These are phyloP conservation scores for Phoma herbarum DNA, from an alignment of 2,329 filamentous ascomycete species.

Conservation along the genomic window DNA sequence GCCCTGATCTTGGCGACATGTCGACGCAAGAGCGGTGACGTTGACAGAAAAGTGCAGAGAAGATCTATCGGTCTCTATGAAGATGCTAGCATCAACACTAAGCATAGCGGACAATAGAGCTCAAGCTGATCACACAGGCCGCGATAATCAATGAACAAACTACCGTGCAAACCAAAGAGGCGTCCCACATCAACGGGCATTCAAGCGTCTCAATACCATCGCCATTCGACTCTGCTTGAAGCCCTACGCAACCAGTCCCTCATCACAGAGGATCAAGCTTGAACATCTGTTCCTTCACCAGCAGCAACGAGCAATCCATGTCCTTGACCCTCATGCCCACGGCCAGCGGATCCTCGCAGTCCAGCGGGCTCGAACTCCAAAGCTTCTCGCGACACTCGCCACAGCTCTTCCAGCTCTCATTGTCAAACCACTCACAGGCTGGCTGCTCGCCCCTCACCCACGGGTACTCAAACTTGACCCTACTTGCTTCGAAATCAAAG, in stretches of 20 bases:
- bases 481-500: constrained; percentile 1
- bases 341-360: constrained; percentile 3
- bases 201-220: too few species aligned
- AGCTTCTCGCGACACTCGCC: constrained; percentile 28
- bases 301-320: constrained; percentile 11
- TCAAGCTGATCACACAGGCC: too few species aligned
- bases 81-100: too few species aligned
- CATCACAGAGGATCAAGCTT: neutral
- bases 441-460: neutral
- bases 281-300: neutral
- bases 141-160: too few species aligned
- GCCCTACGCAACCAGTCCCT: neutral
- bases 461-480: constrained; percentile 18
- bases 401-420: constrained; percentile 25
- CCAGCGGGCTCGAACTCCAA: constrained; percentile 12
- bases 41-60: neutral
- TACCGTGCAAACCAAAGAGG: too few species aligned
- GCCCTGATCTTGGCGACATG: neutral
- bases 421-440: constrained; percentile 27
- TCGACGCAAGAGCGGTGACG: neutral
- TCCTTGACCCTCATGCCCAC: neutral
- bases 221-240: neutral
- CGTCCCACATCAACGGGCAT: too few species aligned
- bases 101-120: too few species aligned
- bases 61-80: too few species aligned